These are phyloP conservation scores for Botryosphaeria dothidea DNA, from an alignment of 2,329 filamentous ascomycete species.

Conservation along the genomic window DNA sequence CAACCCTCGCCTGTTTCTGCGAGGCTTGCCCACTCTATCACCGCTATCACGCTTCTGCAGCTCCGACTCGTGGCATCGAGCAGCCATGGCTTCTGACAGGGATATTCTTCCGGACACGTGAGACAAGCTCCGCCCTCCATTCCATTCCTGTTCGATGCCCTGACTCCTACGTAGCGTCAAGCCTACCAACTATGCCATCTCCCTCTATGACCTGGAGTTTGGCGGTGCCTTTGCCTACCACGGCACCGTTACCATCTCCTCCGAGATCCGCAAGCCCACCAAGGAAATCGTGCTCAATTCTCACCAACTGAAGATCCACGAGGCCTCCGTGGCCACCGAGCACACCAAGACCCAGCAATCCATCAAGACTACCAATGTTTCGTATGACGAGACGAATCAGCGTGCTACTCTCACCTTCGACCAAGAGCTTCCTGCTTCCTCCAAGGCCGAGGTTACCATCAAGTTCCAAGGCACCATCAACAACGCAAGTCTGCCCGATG, in stretches of 20 bases:
- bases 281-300: slow-evolving; percentile 82
- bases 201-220: slow-evolving; percentile 75
- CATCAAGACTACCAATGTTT: slow-evolving; percentile 65
- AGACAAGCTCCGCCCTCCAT: slow-evolving; percentile 22
- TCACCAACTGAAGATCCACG: slow-evolving; percentile 76
- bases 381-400: slow-evolving; percentile 82
- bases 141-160: slow-evolving; percentile 4
- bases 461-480: slow-evolving; percentile 82
- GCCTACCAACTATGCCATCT: slow-evolving; percentile 82
- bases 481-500: slow-evolving; percentile 53
- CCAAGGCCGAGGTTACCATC: slow-evolving; percentile 68
- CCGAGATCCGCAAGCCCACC: slow-evolving; percentile 69
- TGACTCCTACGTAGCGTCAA: slow-evolving; percentile 60
- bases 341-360: slow-evolving; percentile 59
- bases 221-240: slow-evolving; percentile 77
- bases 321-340: slow-evolving; percentile 62
- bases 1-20: not conserved
- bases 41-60: slow-evolving; percentile 3
- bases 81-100: slow-evolving; percentile 46
- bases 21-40: not conserved
- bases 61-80: slow-evolving; percentile 15
- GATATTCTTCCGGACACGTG: slow-evolving; percentile 49
- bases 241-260: slow-evolving; percentile 79
- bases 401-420: slow-evolving; percentile 77
- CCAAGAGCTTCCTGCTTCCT: slow-evolving; percentile 66